Evolutionary conservation across 1,284 basidiomycete genomes (phyloP).

Genomic region (Ceratobasidium sp.): DNA sequence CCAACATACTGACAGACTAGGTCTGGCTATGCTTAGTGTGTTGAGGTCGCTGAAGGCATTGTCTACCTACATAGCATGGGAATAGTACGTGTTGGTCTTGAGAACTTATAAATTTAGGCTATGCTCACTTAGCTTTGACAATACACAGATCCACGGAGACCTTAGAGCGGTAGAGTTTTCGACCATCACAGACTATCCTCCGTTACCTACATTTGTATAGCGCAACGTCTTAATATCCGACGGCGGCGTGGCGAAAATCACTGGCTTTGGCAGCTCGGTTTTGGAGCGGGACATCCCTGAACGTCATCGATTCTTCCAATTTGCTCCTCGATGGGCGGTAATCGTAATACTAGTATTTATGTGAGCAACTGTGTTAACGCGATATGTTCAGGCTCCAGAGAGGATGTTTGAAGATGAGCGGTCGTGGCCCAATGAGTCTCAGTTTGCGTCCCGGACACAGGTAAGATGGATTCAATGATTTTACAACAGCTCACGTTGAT

Average conservation of each 20-base stretch:
- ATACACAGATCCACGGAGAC: constrained; percentile 33
- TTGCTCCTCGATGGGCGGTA: constrained; percentile 32
- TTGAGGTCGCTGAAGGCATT: constrained; percentile 14
- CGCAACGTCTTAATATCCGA: constrained; percentile 24
- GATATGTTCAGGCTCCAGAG: constrained; percentile 20
- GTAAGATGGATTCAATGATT: too few relatives aligned
- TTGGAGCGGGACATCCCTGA: constrained; percentile 17
- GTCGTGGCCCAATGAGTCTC: not conserved
- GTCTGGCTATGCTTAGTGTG: not conserved
- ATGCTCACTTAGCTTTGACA: not conserved
- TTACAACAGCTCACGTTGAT: too few relatives aligned
- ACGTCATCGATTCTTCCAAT: constrained; percentile 8
- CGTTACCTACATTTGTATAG: not conserved
- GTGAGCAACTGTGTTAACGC: not conserved
- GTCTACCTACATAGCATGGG: constrained; percentile 21
- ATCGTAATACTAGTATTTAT: not conserved
- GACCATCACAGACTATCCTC: too few relatives aligned
- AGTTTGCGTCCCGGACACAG: not conserved
- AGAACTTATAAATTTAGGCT: not conserved
- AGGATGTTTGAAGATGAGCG: constrained; percentile 7
- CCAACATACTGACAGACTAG: not conserved
- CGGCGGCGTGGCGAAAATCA: constrained; percentile 13
- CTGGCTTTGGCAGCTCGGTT: constrained; percentile 25
- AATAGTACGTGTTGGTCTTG: not conserved
- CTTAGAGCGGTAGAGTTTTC: constrained; percentile 20